A percentile compares a stretch with the other conserved stretches of the same genome.
Conservation (phyloP, 805 yeast genomes). For the Candida awuae region DNA sequence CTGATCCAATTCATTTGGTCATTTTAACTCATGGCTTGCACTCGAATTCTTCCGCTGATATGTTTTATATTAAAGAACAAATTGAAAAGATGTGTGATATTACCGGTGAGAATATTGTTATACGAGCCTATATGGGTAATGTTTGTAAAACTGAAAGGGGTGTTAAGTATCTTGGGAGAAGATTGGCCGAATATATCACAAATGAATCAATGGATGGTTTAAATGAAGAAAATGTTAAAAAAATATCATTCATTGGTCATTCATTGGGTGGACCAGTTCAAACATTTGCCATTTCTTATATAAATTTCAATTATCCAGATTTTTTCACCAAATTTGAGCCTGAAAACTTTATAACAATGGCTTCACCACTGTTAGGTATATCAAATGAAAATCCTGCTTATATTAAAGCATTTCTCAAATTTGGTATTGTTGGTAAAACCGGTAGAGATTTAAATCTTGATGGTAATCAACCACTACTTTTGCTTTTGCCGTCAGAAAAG, state of each 20-base stretch:
- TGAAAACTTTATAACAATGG: slow-evolving; percentile 70
- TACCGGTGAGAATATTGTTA: slow-evolving; percentile 59
- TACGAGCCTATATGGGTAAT: slow-evolving; percentile 78
- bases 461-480: slow-evolving; percentile 55
- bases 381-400: slow-evolving; percentile 81
- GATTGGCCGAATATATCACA: slow-evolving; percentile 69
- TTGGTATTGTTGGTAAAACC: slow-evolving; percentile 87
- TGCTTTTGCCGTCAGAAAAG: slow-evolving; percentile 68
- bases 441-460: slow-evolving; percentile 81
- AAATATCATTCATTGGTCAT: slow-evolving; percentile 85
- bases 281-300: slow-evolving; percentile 81
- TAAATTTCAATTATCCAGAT: slow-evolving; percentile 59
- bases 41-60: slow-evolving; percentile 83
- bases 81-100: slow-evolving; percentile 43
- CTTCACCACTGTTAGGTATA: slow-evolving; percentile 85
- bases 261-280: slow-evolving; percentile 92
- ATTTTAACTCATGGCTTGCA: slow-evolving; percentile 88
- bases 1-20: slow-evolving; percentile 68
- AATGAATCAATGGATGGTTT: slow-evolving; percentile 33
- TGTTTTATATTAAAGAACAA: slow-evolving; percentile 78
- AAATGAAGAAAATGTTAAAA: slow-evolving; percentile 18
- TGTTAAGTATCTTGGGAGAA: slow-evolving; percentile 69
- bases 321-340: slow-evolving; percentile 64
- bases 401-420: slow-evolving; percentile 72
- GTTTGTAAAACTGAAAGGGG: slow-evolving; percentile 88